Base-by-base conservation (phyloP, 495 filamentous ascomycete genomes). In the Neurospora intermedia region DNA sequence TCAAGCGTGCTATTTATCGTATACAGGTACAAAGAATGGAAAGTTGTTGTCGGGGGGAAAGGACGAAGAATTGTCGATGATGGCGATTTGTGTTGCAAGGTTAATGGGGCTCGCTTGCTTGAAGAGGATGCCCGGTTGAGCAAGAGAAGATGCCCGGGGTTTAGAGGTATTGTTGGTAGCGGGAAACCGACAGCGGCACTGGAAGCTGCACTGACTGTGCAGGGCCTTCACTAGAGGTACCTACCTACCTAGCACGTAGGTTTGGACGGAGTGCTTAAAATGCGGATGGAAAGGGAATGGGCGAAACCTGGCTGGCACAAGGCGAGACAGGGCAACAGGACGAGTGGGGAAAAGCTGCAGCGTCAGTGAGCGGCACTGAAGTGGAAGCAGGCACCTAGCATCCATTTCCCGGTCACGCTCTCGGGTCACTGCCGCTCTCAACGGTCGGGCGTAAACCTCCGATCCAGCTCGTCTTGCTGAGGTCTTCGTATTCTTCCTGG, bases 241-340 rank as follows among this genome's bases (percentile, higher is more conserved):
- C 27, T 31, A 31, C 27, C 27, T 31, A 31, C 27, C 27, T 31
- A 31, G 27, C 3, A 31, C 27, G 35, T 38, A 38, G 35, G 6
- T 62, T 62, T 35, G 54, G 27, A 18, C 31, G 23, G 13, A 62
- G 46, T 54, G 46, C 46, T 54, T 27, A 6, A 54, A 54, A 54
- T 54, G 46, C 46, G 20, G 16, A 43, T 69, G 41, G 48, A 73
- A 40, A 43, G 59, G 69, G 43, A 73, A 46, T 11, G 43, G 43
- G 31, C 73, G 73, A 74, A 74, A 74, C 73, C 69, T 72, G 70
- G 70, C 70, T 74, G 73, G 70, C 48, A 42, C 13, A 72, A 71
- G 73, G 46, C 38, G 42, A 66, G 54, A 40, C 23, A 71, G 70
- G 41, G 18, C 23, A 18, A 62, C 54, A 62, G 35, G 69, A 31